Evolutionary conservation across 148 eudicot genomes (phyloP).

Genomic region (Nyssa sinensis): DNA sequence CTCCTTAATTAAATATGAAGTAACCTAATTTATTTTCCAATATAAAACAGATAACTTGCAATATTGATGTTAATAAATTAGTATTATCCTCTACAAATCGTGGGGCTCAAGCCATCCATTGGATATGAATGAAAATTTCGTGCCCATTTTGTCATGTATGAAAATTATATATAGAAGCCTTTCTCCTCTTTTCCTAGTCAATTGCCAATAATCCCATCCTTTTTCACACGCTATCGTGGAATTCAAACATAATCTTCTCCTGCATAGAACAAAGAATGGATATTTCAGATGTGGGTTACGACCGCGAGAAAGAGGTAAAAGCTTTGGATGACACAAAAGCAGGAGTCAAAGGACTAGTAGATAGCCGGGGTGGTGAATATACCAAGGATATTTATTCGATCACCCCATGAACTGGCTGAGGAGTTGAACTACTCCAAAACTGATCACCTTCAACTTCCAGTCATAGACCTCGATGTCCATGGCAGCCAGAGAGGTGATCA

Average conservation of each 20-base stretch:
- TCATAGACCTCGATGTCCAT: constrained; percentile 27
- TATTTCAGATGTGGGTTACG: constrained; percentile 8
- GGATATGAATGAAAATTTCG: no score
- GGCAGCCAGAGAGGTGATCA: not conserved
- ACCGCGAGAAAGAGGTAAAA: constrained; percentile 22
- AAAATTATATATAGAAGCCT: no score
- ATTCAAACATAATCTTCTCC: not conserved
- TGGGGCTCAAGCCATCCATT: no score
- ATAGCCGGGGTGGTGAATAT: constrained; percentile 15
- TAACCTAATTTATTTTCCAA: no score
- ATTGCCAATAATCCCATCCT: no score
- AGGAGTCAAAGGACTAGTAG: constrained; percentile 41
- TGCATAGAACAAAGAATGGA: constrained; percentile 6
- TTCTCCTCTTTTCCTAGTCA: no score
- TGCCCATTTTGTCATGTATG: no score
- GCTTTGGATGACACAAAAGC: constrained; percentile 45
- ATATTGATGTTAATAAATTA: no score
- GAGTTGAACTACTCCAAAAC: constrained; percentile 7
- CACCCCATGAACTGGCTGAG: constrained; percentile 28
- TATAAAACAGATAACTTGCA: no score
- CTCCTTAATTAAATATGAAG: no score
- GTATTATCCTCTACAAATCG: no score
- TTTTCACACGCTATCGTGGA: not conserved
- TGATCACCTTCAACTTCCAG: constrained; percentile 22
- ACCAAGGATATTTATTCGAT: constrained; percentile 40